Conservation (phyloP, 495 filamentous ascomycete genomes). For the Aspergillus sclerotiicarbonarius region DNA sequence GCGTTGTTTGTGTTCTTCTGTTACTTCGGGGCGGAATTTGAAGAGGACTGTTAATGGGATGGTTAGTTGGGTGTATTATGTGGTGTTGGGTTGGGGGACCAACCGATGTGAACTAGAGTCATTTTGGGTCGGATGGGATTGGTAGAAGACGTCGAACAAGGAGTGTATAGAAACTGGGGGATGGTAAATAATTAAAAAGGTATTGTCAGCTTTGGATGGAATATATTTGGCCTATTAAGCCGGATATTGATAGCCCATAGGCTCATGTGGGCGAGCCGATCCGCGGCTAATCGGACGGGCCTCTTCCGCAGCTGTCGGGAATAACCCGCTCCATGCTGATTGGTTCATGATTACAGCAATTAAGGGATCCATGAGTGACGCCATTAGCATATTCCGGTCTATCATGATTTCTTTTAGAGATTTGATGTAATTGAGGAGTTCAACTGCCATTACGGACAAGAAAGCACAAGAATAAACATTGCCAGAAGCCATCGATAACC, state of each 20-base stretch:
- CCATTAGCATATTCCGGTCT: too few species aligned
- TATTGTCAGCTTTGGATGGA: too few species aligned
- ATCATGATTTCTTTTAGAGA: too few species aligned
- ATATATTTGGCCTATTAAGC: too few species aligned
- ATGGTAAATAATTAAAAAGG: background rate
- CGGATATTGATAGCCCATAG: background rate
- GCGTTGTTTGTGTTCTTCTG: conserved; percentile 29
- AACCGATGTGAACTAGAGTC: conserved; percentile 39
- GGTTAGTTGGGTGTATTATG: background rate
- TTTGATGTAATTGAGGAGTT: too few species aligned
- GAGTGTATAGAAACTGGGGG: background rate
- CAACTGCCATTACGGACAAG: background rate
- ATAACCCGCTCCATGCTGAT: background rate
- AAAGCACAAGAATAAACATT: too few species aligned
- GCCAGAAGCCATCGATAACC: too few species aligned
- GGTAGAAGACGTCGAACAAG: background rate
- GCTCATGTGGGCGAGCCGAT: too few species aligned
- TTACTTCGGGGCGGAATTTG: conserved; percentile 40
- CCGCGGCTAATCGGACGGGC: background rate
- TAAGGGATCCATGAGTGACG: background rate
- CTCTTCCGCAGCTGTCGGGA: background rate
- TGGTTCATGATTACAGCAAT: too few species aligned
- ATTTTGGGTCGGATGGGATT: conserved; percentile 17
- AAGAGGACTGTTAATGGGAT: conserved; percentile 39
- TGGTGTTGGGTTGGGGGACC: background rate